Evolutionary conservation across 108 stramenopile species (phyloP).

Genomic region (Schizochytrium sp.): DNA sequence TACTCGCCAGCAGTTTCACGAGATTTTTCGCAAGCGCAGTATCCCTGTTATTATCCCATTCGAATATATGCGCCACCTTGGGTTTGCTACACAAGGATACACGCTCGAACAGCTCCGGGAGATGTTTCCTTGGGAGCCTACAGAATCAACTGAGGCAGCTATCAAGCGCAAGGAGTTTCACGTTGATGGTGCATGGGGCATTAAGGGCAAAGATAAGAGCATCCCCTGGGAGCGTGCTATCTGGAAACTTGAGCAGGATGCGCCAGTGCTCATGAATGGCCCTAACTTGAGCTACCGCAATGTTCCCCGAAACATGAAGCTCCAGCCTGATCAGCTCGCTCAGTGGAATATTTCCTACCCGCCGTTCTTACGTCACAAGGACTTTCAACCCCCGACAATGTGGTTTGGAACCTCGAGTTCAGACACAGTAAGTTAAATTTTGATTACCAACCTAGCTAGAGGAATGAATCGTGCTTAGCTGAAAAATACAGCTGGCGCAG

Average conservation of each 20-base stretch:
- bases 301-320: conserved; percentile 39
- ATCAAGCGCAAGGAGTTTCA: conserved; percentile 47
- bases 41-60: conserved; percentile 58
- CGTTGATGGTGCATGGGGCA: conserved; percentile 7
- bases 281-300: background rate
- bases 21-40: conserved; percentile 11
- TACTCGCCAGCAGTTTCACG: conserved; percentile 55
- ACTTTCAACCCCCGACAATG: conserved; percentile 43
- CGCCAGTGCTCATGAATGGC: conserved; percentile 30
- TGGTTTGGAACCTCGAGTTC: conserved; percentile 49
- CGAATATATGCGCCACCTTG: conserved; percentile 43
- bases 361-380: conserved; percentile 36
- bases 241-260: conserved; percentile 44
- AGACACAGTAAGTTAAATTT: conserved; percentile 15
- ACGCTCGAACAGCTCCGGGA: conserved; percentile 44
- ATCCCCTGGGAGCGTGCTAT: background rate
- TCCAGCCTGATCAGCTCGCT: background rate
- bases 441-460: too few species aligned
- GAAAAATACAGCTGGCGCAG: too few species aligned
- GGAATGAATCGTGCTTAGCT: too few species aligned
- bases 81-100: conserved; percentile 13
- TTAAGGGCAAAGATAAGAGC: background rate
- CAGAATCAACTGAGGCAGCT: background rate
- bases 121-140: conserved; percentile 45
- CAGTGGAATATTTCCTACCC: conserved; percentile 3